Conservation (phyloP, 768 basidiomycete genomes). For the Pilatotrama ljubarskyi region DNA sequence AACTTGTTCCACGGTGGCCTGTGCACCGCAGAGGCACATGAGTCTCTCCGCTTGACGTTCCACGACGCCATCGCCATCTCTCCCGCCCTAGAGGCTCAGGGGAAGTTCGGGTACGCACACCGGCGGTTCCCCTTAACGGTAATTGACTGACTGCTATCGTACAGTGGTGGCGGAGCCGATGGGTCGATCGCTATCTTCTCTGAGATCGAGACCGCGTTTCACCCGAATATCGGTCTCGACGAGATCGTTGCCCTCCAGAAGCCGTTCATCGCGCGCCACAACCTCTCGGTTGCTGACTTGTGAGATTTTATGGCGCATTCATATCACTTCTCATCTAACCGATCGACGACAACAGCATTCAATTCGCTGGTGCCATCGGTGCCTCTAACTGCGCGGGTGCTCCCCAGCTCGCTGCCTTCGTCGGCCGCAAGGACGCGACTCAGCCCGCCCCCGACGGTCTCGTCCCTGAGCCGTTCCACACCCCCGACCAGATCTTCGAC, state of each 20-base stretch:
- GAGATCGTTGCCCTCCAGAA: constrained; percentile 21
- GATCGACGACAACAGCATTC: not conserved
- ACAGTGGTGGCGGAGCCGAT: constrained; percentile 38
- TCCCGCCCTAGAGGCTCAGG: constrained; percentile 12
- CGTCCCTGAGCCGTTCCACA: constrained; percentile 16
- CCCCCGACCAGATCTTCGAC: constrained; percentile 22
- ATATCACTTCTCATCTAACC: not conserved
- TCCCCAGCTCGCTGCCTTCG: constrained; percentile 12
- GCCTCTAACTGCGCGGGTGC: constrained; percentile 16
- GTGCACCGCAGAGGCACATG: constrained; percentile 35
- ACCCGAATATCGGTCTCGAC: constrained; percentile 38
- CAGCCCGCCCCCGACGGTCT: constrained; percentile 11
- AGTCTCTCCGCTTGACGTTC: constrained; percentile 30
- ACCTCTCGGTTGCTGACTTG: constrained; percentile 16
- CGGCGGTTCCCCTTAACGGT: too few relatives aligned
- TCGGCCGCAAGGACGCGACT: constrained; percentile 16
- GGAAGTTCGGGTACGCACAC: constrained; percentile 7
- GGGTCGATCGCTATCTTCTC: constrained; percentile 50
- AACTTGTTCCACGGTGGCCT: constrained; percentile 32
- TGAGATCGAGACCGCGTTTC: constrained; percentile 41
- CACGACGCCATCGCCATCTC: constrained; percentile 29
- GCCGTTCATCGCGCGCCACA: constrained; percentile 15
- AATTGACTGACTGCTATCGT: not conserved
- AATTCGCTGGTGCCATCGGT: constrained; percentile 18
- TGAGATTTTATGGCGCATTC: not conserved